Percentiles rank a stretch among this genome's conserved stretches.
These are phyloP conservation scores for Thamnidium elegans DNA, from an alignment of 192 early-diverging fungal genomes.

Conservation along the genomic window DNA sequence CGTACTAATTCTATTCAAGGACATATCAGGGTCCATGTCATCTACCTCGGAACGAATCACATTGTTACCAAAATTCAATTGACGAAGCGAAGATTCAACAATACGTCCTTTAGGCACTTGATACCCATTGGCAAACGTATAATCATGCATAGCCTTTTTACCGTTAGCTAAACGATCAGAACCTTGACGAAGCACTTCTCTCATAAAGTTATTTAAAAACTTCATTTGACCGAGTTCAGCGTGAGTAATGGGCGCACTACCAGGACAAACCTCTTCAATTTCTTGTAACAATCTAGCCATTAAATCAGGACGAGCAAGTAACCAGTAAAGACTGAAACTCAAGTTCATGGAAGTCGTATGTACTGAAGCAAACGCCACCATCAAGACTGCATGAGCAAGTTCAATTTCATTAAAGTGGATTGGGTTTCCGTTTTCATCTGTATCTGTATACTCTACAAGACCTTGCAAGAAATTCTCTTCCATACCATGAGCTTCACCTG, in stretches of 20 bases:
- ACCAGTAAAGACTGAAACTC: constrained; percentile 20
- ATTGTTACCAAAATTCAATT: constrained; percentile 17
- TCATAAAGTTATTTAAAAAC: constrained; percentile 20
- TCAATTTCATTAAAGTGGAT: too few relatives aligned
- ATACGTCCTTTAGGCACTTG: constrained; percentile 22
- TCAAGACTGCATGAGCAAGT: constrained; percentile 14
- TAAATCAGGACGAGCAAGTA: constrained; percentile 24
- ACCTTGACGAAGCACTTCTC: constrained; percentile 22
- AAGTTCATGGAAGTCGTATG: constrained; percentile 22
- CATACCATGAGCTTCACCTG: background rate
- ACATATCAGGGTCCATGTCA: constrained; percentile 17
- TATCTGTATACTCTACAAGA: constrained; percentile 11
- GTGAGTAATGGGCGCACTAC: constrained; percentile 7
- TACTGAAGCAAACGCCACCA: constrained; percentile 29
- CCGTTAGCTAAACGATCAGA: constrained; percentile 3
- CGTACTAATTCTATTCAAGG: background rate
- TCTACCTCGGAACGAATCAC: constrained; percentile 1
- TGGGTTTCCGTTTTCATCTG: constrained; percentile 9
- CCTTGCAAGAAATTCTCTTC: constrained; percentile 20
- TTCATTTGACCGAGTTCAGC: constrained; percentile 23
- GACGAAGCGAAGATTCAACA: constrained; percentile 13
- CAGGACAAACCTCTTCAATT: constrained; percentile 12
- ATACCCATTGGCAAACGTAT: constrained; percentile 19
- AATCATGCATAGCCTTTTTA: constrained; percentile 23
- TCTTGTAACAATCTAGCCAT: constrained; percentile 7